phyloP scores from a whole-genome alignment of 495 filamentous ascomycete species.

The Neurospora sp. region DNA sequence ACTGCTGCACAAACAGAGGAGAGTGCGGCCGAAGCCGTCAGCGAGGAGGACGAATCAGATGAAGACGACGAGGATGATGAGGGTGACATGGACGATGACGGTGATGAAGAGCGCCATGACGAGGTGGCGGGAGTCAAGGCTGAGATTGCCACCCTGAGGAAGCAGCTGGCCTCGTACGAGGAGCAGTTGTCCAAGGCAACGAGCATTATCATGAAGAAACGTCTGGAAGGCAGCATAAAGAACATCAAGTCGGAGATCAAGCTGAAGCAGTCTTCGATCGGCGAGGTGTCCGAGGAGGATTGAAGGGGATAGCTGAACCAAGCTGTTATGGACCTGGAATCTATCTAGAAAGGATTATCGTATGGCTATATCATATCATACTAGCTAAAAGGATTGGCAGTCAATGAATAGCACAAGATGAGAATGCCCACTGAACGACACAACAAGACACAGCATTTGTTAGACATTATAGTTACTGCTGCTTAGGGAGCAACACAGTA shows the following conservation, averaged over 20 bases:
- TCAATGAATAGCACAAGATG: not conserved
- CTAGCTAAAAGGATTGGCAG: not conserved
- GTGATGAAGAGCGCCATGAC: slow-evolving; percentile 34
- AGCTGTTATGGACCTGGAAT: not conserved
- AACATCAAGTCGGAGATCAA: slow-evolving; percentile 45
- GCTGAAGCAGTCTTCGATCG: slow-evolving; percentile 46
- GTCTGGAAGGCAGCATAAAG: slow-evolving; percentile 42
- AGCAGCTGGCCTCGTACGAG: slow-evolving; percentile 28
- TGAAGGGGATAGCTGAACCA: not conserved
- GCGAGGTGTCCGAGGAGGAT: slow-evolving; percentile 35
- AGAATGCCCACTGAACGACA: not conserved
- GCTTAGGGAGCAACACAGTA: not conserved
- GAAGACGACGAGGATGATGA: slow-evolving; percentile 39
- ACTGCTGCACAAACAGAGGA: slow-evolving; percentile 17
- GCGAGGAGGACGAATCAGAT: slow-evolving; percentile 38
- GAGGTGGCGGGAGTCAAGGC: slow-evolving; percentile 38
- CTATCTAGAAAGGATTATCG: not conserved
- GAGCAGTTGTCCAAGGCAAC: slow-evolving; percentile 25
- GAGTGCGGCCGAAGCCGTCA: slow-evolving; percentile 30
- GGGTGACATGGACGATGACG: slow-evolving; percentile 38
- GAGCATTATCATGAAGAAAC: slow-evolving; percentile 41
- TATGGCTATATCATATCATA: not conserved
- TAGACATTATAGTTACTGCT: not conserved
- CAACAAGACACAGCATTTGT: not conserved
- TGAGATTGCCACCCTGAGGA: slow-evolving; percentile 46